Conservation (phyloP, 805 yeast species). For the Sugiyamaella boreocaroliniensis region DNA sequence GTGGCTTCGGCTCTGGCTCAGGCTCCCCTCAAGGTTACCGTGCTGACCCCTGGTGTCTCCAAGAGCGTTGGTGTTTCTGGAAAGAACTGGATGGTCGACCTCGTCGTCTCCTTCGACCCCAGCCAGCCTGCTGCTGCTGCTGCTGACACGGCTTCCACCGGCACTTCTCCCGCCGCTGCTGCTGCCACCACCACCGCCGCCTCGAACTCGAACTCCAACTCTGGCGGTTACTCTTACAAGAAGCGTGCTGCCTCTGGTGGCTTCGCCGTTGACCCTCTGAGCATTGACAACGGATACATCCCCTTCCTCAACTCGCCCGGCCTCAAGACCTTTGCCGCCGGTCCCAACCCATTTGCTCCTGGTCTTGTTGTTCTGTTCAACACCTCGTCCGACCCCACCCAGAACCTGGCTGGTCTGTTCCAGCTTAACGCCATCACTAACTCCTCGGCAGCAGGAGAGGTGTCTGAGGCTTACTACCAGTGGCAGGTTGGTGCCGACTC, state of each 20-base stretch:
- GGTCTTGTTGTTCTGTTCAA: neutral
- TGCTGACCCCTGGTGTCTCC: neutral
- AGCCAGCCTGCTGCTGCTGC: neutral
- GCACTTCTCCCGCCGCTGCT: neutral
- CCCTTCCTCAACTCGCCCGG: slow-evolving; percentile 4
- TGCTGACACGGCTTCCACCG: neutral
- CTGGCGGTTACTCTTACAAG: neutral
- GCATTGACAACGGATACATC: neutral
- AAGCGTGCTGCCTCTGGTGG: slow-evolving; percentile 1
- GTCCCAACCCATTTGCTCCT: slow-evolving; percentile 2
- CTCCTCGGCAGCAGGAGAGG: neutral
- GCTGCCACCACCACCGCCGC: neutral
- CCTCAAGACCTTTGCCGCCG: slow-evolving; percentile 1
- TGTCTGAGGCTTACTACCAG: slow-evolving; percentile 2
- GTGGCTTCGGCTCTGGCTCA: neutral
- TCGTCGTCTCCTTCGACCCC: slow-evolving; percentile 1
- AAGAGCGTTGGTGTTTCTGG: neutral
- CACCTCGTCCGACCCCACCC: slow-evolving; percentile 5
- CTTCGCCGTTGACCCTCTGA: neutral
- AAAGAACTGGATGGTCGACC: slow-evolving; percentile 1
- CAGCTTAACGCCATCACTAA: slow-evolving; percentile 6
- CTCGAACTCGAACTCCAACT: neutral
- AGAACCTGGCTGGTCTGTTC: slow-evolving; percentile 4
- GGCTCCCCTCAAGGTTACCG: slow-evolving; percentile 1
- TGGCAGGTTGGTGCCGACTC: neutral